These are phyloP conservation scores for Thermomyces lanuginosus DNA, from an alignment of 2,329 filamentous ascomycete genomes.

Conservation along the genomic window DNA sequence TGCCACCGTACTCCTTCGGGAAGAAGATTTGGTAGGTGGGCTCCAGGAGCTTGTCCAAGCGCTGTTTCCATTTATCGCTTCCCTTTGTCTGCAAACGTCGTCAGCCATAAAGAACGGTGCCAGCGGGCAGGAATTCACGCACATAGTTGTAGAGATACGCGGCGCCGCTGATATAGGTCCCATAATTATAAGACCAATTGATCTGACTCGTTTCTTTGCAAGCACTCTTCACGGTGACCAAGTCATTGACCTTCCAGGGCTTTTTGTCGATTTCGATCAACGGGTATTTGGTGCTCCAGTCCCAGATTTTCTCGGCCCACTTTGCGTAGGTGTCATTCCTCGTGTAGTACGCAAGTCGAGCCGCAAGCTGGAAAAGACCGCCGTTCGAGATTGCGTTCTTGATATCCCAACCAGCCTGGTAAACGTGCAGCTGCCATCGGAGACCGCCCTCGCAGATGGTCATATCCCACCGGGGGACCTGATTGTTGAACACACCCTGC, in stretches of 20 bases:
- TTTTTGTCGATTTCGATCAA: constrained; percentile 5
- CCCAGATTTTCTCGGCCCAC: constrained; percentile 45
- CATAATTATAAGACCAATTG: constrained; percentile 52
- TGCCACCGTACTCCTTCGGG: constrained; percentile 3
- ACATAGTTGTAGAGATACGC: constrained; percentile 54
- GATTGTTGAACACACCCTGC: constrained; percentile 56
- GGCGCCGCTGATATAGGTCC: constrained; percentile 41
- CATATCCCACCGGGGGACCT: constrained; percentile 53
- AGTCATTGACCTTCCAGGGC: constrained; percentile 21
- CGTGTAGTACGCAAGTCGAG: constrained; percentile 52
- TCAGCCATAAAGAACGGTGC: neutral
- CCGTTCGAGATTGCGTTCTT: constrained; percentile 72
- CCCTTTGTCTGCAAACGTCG: constrained; percentile 12
- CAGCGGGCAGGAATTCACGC: constrained; percentile 10
- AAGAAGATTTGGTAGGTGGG: constrained; percentile 7
- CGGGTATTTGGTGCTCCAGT: constrained; percentile 37
- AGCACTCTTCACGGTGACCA: constrained; percentile 38
- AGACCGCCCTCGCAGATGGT: constrained; percentile 54
- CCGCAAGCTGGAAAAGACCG: constrained; percentile 66
- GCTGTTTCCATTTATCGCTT: constrained; percentile 7
- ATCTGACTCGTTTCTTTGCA: constrained; percentile 45
- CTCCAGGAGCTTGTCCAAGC: constrained; percentile 6
- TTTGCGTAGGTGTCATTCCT: constrained; percentile 47
- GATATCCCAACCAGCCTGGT: constrained; percentile 65
- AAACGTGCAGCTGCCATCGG: constrained; percentile 64